Evolutionary conservation across 2,329 filamentous ascomycete genomes (phyloP), one percentile per base, ranked within the genome.

Genomic region (Aspergillus sp.): DNA sequence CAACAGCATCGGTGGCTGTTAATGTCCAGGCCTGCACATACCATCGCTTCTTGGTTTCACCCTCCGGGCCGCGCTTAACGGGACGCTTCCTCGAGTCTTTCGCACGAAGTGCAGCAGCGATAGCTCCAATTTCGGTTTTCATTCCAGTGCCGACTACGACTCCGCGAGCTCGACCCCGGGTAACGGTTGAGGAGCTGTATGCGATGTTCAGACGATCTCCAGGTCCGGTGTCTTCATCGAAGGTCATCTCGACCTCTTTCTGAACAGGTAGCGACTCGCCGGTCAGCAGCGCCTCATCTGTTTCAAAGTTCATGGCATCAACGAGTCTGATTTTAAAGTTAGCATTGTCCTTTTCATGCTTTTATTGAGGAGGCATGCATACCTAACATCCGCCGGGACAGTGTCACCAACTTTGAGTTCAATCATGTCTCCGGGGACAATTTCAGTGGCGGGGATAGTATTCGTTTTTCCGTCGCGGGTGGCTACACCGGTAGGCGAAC

Each of bases 221-320:
- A 35, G 83, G 81, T 2, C 85, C 82, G 19, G 83, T 82, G 11
- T 83, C 80, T 2, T 71, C 68, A 4, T 77, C 73, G 60, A 85
- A 85, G 7, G 66, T 66, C 2, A 61, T 58, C 7, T 75, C 68
- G 21, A 75, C 72, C 53, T 82, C 77, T 73, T 87, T 83, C 65
- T 77, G 79, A 1, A 87, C 83, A 12, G 85, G 84, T 5, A 86
- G 71, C 15, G 85, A 84, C 71, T 87, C 85, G 52, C 85, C 85
- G 6, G 85, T 87, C 24, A 87, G 76, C 40, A 87, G 80, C 12
- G 84, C 82, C 68, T 87, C 85, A 62, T 96, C 90, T 58, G 88
- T 89, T 60, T 89, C 89, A 61, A 93, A 79, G 71, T 93, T 93
- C 74, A 92, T 85, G 49, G 82, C 75, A 68, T 84, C 82, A 47